Percentiles rank a stretch among this genome's conserved stretches.
Conservation (phyloP, 2,329 filamentous ascomycete genomes). For the Clonostachys chloroleuca region DNA sequence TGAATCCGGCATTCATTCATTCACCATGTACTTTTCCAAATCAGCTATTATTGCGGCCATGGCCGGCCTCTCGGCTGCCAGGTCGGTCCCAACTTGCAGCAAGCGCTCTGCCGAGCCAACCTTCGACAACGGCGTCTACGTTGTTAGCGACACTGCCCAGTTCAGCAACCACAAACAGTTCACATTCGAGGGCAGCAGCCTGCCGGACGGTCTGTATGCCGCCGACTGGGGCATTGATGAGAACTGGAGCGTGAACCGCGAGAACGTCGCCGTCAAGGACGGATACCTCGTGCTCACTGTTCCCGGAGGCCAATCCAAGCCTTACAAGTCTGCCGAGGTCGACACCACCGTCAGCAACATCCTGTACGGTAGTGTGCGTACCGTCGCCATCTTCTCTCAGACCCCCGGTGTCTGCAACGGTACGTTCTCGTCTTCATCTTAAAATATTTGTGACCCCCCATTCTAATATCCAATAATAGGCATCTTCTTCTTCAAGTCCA, state of each 20-base stretch:
- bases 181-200: constrained; percentile 9
- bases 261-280: constrained; percentile 12
- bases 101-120: constrained; percentile 11
- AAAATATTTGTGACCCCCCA: not conserved
- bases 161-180: constrained; percentile 14
- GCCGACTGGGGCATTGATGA: constrained; percentile 10
- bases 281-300: constrained; percentile 20
- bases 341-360: constrained; percentile 16
- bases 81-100: not conserved
- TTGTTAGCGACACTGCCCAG: constrained; percentile 7
- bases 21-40: too few relatives aligned
- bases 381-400: constrained; percentile 17
- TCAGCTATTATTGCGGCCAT: not conserved
- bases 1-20: too few relatives aligned
- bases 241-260: not conserved
- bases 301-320: constrained; percentile 13
- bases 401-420: constrained; percentile 21
- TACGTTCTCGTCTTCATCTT: constrained; percentile 1
- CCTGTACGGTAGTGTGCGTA: constrained; percentile 19
- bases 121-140: constrained; percentile 11
- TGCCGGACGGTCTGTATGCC: constrained; percentile 10
- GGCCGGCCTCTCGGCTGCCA: not conserved
- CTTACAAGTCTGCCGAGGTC: constrained; percentile 15
- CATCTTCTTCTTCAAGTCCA: constrained; percentile 19
- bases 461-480: constrained; percentile 7